These are phyloP conservation scores for Penicillium sp. DNA, from an alignment of 2,329 filamentous ascomycete species.

Conservation along the genomic window DNA sequence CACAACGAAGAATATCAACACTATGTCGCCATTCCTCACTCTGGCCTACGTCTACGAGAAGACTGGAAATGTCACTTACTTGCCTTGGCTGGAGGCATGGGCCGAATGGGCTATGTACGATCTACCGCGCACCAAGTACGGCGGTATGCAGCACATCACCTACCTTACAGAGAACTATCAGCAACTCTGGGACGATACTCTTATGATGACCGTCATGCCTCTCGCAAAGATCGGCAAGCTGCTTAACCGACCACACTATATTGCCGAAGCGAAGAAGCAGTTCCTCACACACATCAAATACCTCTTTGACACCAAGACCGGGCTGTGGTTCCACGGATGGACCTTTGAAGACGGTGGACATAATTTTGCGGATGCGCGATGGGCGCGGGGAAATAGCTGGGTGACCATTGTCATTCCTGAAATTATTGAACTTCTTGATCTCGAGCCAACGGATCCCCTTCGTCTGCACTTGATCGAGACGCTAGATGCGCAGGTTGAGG, in stretches of 20 bases:
- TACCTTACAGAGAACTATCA: conserved; percentile 72
- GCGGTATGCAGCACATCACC: conserved; percentile 75
- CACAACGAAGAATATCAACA: conserved; percentile 86
- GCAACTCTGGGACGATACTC: conserved; percentile 82
- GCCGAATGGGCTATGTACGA: conserved; percentile 83
- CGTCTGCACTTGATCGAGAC: conserved; percentile 57
- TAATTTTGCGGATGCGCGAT: conserved; percentile 60
- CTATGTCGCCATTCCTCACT: conserved; percentile 77
- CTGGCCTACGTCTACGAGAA: conserved; percentile 79
- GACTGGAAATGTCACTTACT: conserved; percentile 68
- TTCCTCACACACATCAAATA: conserved; percentile 80
- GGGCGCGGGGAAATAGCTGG: conserved; percentile 66
- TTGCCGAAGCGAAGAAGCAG: conserved; percentile 77
- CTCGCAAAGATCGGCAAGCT: conserved; percentile 78
- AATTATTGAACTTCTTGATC: conserved; percentile 72
- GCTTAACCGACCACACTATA: conserved; percentile 70
- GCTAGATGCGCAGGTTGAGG: conserved; percentile 70
- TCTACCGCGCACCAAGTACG: conserved; percentile 70
- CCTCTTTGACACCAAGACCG: conserved; percentile 71
- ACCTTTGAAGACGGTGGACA: conserved; percentile 70
- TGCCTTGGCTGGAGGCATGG: conserved; percentile 80
- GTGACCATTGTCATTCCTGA: conserved; percentile 83
- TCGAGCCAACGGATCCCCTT: conserved; percentile 64
- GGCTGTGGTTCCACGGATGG: conserved; percentile 83
- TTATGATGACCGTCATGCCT: conserved; percentile 86